A percentile compares a stretch with the other conserved stretches of the same genome.
Evolutionary conservation across 2,329 filamentous ascomycete genomes (phyloP).

Genomic region (Madurella mycetomatis): DNA sequence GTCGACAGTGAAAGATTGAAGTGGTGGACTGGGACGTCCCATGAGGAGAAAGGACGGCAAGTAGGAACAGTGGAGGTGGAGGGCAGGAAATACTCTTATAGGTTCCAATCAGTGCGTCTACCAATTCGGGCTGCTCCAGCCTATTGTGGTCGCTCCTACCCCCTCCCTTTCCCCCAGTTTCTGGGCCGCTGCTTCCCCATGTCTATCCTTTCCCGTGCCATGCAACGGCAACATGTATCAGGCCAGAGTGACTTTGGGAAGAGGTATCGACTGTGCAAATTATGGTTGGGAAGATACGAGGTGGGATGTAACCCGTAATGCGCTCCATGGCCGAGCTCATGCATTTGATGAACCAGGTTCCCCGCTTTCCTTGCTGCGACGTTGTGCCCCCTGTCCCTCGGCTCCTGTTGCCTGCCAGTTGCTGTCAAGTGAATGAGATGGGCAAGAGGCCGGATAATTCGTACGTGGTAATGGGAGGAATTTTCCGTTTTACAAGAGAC

Average conservation of each 20-base stretch:
- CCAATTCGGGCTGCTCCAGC: neutral
- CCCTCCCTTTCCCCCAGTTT: neutral
- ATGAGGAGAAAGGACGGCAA: neutral
- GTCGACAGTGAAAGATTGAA: neutral
- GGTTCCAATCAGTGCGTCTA: too few relatives aligned
- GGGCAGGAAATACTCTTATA: neutral
- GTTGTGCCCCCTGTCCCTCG: too few relatives aligned
- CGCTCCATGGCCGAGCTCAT: neutral
- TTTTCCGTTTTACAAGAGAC: too few relatives aligned
- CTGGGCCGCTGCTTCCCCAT: neutral
- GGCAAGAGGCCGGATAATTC: too few relatives aligned
- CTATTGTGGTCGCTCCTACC: neutral
- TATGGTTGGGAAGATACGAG: neutral
- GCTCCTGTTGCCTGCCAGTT: too few relatives aligned
- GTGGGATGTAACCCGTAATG: neutral
- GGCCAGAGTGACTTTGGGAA: neutral
- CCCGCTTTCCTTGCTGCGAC: conserved; percentile 1
- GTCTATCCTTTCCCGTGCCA: neutral
- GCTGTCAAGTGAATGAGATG: too few relatives aligned
- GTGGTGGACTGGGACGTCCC: neutral
- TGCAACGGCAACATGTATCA: neutral
- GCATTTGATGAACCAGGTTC: conserved; percentile 1
- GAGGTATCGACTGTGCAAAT: neutral
- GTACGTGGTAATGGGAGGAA: too few relatives aligned
- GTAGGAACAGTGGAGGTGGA: neutral